Percentiles rank a stretch among this genome's conserved stretches.
These are phyloP conservation scores for Pythium aristosporum DNA, from an alignment of 352 stramenopile genomes.

Conservation along the genomic window DNA sequence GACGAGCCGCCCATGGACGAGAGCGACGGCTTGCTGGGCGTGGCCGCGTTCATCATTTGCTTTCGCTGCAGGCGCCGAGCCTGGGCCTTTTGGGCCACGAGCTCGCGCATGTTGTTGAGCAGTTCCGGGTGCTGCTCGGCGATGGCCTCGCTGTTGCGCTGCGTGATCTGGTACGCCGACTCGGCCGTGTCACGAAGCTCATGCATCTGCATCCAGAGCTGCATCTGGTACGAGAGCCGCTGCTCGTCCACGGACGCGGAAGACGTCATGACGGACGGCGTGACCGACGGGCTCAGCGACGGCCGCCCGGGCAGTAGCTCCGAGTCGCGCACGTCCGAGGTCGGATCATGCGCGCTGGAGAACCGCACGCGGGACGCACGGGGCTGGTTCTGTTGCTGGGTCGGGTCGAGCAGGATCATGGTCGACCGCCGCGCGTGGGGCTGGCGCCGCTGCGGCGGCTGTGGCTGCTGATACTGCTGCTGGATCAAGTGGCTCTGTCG, in stretches of 20 bases:
- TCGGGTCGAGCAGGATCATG: slow-evolving; percentile 2
- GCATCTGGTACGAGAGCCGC: slow-evolving; percentile 52
- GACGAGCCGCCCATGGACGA: no score
- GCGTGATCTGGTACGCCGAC: slow-evolving; percentile 61
- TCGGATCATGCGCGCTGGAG: neutral
- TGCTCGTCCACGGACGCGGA: slow-evolving; percentile 13
- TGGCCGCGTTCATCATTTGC: no score
- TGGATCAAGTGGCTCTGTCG: neutral
- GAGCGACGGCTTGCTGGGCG: no score
- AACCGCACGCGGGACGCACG: slow-evolving; percentile 20
- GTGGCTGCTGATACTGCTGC: slow-evolving; percentile 1
- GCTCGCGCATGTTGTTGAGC: slow-evolving; percentile 14
- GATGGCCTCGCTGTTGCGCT: slow-evolving; percentile 53
- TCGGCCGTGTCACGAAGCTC: slow-evolving; percentile 60
- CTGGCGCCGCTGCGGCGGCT: neutral
- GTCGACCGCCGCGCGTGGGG: neutral
- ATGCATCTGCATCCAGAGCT: slow-evolving; percentile 76
- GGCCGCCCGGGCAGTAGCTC: slow-evolving; percentile 10
- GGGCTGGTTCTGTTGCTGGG: neutral
- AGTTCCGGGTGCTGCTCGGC: slow-evolving; percentile 32
- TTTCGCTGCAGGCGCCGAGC: neutral
- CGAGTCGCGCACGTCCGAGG: slow-evolving; percentile 6
- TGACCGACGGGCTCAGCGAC: neutral
- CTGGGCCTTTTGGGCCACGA: neutral
- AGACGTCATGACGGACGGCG: neutral